Evolutionary conservation across 805 yeast genomes (phyloP), one percentile per base, ranked within the genome.

Genomic region (Kuraishia ogatae): DNA sequence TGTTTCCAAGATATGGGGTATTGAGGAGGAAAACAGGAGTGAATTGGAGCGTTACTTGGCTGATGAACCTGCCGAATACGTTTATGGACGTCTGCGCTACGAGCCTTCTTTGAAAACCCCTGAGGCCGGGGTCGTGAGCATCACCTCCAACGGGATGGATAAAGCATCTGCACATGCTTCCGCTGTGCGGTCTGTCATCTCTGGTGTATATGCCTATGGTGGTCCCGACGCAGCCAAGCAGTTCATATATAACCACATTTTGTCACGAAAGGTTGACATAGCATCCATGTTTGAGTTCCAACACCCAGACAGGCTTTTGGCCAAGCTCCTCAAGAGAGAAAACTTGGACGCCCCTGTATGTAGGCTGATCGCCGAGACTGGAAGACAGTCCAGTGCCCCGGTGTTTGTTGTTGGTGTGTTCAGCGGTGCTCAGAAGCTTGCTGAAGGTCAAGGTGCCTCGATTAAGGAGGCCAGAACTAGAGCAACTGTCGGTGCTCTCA

Each of bases 381-480:
- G 99, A 69, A 82, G 99, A 71, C 75, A 78, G 63, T 83, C 97
- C 2, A 79, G 81, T 56, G 83, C 87, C 51, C 96, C 99, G 23
- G 85, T 91, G 46, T 94, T 82, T 62, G 87, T 93, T 15, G 96
- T 93, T 39, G 98, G 97, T 53, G 94, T 89, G 1, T 94, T 91
- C 69, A 78, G 87, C 56, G 98, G 97, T 39, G 76, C 77, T 15
- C 82, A 83, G 59, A 84, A 89, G 70, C 76, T 94, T 55, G 97
- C 97, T 53, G 97, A 94, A 71, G 97, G 97, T 48, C 90, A 87
- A 66, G 99, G 98, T 43, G 77, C 96, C 6, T 87, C 96, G 28
- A 75, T 94, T 63, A 82, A 80, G 60, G 98, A 94, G 72, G 97
- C 97, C 39, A 89, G 91, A 71, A 87, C 90, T 48, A 83, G 97